These are phyloP conservation scores for Pisolithus marmoratus DNA, from an alignment of 768 basidiomycete genomes.

Conservation along the genomic window DNA sequence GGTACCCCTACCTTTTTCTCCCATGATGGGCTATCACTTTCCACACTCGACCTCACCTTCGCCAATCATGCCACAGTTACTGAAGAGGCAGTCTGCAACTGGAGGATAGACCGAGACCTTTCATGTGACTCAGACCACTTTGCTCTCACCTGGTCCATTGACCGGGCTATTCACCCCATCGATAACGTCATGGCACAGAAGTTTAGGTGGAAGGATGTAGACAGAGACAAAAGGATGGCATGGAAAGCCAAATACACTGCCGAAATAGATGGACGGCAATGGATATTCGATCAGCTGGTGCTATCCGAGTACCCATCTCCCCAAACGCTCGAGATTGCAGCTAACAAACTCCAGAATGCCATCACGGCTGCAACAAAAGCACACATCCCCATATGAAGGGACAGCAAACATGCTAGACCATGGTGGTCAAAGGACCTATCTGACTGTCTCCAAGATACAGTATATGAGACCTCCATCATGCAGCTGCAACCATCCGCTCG, in stretches of 20 bases:
- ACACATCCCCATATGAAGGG: neutral
- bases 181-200: neutral
- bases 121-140: neutral
- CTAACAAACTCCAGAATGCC: neutral
- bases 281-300: neutral
- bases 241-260: neutral
- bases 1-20: neutral
- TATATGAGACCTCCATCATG: too few relatives aligned
- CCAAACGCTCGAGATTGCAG: neutral
- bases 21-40: neutral
- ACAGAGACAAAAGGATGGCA: neutral
- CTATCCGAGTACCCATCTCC: neutral
- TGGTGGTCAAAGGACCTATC: neutral
- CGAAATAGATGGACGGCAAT: neutral
- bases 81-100: neutral
- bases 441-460: too few relatives aligned
- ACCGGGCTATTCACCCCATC: neutral
- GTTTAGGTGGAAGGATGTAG: neutral
- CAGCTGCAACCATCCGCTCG: too few relatives aligned
- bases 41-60: neutral
- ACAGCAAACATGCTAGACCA: neutral
- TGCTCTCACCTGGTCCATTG: neutral
- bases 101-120: neutral
- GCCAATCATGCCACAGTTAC: neutral
- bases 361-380: neutral